Evolutionary conservation across 1,139 yeast species (phyloP), one percentile per base, ranked within the genome.

Genomic region (Geotrichum citri-aurantii): DNA sequence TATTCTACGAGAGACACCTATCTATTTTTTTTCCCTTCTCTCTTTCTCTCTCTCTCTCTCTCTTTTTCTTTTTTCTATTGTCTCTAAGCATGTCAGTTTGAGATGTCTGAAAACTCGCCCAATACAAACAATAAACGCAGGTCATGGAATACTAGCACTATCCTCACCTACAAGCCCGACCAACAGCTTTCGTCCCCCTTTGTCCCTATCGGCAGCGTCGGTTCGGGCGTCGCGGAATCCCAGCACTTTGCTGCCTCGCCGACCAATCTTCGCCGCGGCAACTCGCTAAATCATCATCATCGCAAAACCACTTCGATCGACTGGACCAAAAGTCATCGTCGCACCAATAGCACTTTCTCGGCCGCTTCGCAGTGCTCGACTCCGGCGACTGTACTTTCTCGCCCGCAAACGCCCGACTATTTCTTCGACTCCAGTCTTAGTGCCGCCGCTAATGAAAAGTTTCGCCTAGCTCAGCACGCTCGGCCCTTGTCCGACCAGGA

Each of bases 401-500:
- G 56, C 31, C 55, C 59, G 1, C 50, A n/a, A 10, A 50, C 57
- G 7, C 60, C 56, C 3, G 55, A 51, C 31, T 42, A 11, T 12
- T 44, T 17, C 51, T 24, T 21, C 5, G 24, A 21, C 46, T 7
- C 40, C 7, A 49, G 17, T 19, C 52, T 33, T 31, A 33, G 44
- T 17, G 23, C 33, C 40, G 53, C 40, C 31, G 51, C 31, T 21
- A 48, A 31, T 24, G 29, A 37, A 23, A 17, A 26, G 14, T 42
- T 23, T 27, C 23, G 44, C 31, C 5, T 12, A 5, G 29, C 21
- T 6, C 54, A 27, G n/a, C 23, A 51, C 47, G 49, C 31, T 49
- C 52, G 47, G 24, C 55, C 14, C 8, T 44, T 53, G 21, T 51
- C 61, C 1, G 61, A 59, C 19, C 61, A 70, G 58, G 73, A 71